phyloP scores from a whole-genome alignment of 129 eudicot genomes.

The Pittosporum tobira region DNA sequence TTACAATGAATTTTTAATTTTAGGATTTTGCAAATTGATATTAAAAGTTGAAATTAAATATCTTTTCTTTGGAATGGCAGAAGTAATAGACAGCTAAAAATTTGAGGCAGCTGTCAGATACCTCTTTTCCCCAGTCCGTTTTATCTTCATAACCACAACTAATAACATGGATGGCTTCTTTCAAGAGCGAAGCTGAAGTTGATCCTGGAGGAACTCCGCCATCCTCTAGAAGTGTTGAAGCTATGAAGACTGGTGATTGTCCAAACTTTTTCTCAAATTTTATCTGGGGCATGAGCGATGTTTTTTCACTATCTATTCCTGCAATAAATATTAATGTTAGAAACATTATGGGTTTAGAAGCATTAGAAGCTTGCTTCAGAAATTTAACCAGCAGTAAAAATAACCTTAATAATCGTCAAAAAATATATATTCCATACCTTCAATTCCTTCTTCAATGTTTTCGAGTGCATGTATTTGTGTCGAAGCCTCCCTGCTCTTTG shows the following conservation, averaged over 20 bases:
- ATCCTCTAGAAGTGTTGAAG: constrained; percentile 22
- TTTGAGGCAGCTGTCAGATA: background rate
- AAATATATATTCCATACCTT: constrained; percentile 15
- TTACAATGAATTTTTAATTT: no score
- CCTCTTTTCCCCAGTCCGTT: constrained; percentile 35
- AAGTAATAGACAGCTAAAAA: background rate
- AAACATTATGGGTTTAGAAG: background rate
- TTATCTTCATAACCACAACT: constrained; percentile 33
- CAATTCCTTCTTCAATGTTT: constrained; percentile 26
- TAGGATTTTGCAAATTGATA: no score
- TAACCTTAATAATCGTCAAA: background rate
- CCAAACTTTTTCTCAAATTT: constrained; percentile 28
- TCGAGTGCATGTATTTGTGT: constrained; percentile 25
- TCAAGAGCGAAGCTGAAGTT: constrained; percentile 26
- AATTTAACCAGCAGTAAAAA: background rate
- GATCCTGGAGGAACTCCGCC: constrained; percentile 20
- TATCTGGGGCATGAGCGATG: constrained; percentile 26
- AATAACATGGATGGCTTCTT: constrained; percentile 31
- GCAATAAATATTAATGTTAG: constrained; percentile 6
- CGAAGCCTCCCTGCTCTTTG: constrained; percentile 19
- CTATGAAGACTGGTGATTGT: constrained; percentile 27
- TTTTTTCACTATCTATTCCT: constrained; percentile 25
- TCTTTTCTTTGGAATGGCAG: no score
- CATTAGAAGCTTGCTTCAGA: background rate
- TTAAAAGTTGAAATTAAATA: no score